These are phyloP conservation scores for Tolypocladium guangdongense DNA, from an alignment of 2,329 filamentous ascomycete species.

Conservation along the genomic window DNA sequence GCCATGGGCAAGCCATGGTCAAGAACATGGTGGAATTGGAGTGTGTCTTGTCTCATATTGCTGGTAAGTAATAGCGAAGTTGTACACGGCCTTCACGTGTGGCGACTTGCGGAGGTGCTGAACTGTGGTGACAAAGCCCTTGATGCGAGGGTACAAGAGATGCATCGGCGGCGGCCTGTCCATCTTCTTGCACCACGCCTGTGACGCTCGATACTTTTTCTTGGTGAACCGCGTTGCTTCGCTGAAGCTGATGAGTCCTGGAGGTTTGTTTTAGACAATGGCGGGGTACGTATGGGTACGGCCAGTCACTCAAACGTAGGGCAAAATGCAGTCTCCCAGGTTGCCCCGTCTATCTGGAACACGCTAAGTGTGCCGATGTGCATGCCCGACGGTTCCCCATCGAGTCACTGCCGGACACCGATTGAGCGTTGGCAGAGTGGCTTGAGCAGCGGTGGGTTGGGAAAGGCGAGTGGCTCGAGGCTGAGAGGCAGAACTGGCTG, in stretches of 20 bases:
- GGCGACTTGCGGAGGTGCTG: slow-evolving; percentile 39
- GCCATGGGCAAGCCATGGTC: slow-evolving; percentile 54
- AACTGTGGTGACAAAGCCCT: slow-evolving; percentile 49
- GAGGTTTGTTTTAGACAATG: neutral
- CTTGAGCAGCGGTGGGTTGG: slow-evolving; percentile 41
- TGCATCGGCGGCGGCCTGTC: slow-evolving; percentile 41
- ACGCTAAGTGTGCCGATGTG: slow-evolving; percentile 40
- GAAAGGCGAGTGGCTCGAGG: slow-evolving; percentile 40
- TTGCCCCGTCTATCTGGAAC: slow-evolving; percentile 41
- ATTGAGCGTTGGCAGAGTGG: slow-evolving; percentile 39
- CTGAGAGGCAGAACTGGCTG: slow-evolving; percentile 9
- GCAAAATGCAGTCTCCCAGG: slow-evolving; percentile 28
- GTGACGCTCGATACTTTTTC: slow-evolving; percentile 39
- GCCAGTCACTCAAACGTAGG: slow-evolving; percentile 41
- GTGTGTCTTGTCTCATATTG: slow-evolving; percentile 44
- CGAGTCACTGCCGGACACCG: slow-evolving; percentile 34
- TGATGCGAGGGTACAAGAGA: slow-evolving; percentile 48
- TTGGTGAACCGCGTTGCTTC: slow-evolving; percentile 51
- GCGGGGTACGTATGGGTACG: neutral
- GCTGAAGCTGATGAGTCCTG: slow-evolving; percentile 55
- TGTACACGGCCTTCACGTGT: slow-evolving; percentile 43
- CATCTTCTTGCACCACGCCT: slow-evolving; percentile 39
- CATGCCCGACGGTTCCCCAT: slow-evolving; percentile 37
- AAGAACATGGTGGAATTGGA: slow-evolving; percentile 45
- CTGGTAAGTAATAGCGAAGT: slow-evolving; percentile 44